Conservation (phyloP, 495 filamentous ascomycete genomes). For the Parachaetomium inaequale region DNA sequence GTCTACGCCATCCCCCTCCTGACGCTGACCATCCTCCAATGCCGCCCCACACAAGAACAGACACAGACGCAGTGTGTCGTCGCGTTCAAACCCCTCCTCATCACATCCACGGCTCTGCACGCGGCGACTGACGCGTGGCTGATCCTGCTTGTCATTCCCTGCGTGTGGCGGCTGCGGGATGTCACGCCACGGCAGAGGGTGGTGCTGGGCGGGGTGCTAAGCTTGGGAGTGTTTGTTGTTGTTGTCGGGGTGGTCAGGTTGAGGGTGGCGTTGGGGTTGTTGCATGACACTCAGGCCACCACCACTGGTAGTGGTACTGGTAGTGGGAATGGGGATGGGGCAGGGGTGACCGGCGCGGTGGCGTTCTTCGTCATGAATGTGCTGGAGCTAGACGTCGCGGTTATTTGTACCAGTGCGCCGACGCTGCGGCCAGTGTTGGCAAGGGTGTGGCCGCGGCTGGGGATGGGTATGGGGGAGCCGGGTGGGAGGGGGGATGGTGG, state of each 20-base stretch:
- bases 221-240: conserved; percentile 37
- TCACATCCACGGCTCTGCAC: conserved; percentile 34
- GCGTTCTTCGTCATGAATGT: conserved; percentile 35
- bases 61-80: conserved; percentile 21
- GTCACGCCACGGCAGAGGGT: conserved; percentile 34
- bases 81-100: conserved; percentile 35
- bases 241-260: conserved; percentile 35
- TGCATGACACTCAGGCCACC: too few species aligned
- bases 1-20: conserved; percentile 33
- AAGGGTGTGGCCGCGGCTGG: conserved; percentile 23
- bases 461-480: conserved; percentile 7
- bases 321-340: conserved; percentile 7
- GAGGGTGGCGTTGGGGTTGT: conserved; percentile 16
- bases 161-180: conserved; percentile 31
- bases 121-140: conserved; percentile 37
- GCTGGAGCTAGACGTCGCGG: conserved; percentile 33
- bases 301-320: neutral
- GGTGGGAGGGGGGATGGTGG: conserved; percentile 1
- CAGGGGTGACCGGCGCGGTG: neutral
- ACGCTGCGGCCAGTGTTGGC: conserved; percentile 29
- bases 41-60: conserved; percentile 23
- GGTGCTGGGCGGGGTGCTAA: conserved; percentile 34
- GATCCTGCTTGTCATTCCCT: conserved; percentile 35
- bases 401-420: conserved; percentile 36
- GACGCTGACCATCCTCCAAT: conserved; percentile 39